Base-by-base conservation (phyloP, 163 green algal genomes). In the Scenedesmus sp. region DNA sequence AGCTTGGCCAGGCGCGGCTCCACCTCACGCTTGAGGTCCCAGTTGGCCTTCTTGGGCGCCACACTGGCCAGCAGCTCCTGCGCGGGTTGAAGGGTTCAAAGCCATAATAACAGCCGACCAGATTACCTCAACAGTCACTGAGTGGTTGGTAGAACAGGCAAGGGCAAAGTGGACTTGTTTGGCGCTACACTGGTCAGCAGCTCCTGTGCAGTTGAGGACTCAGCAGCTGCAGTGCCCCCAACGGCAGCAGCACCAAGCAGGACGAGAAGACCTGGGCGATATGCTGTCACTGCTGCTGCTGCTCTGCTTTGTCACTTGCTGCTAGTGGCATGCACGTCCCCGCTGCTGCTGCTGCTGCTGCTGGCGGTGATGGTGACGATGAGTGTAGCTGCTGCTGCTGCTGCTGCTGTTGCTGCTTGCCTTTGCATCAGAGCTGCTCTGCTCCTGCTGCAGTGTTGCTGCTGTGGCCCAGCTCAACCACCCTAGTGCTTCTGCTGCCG, bases 21-120 rank as follows among this genome's bases (percentile, higher is more conserved):
- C 59, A 99, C 95, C 86, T 98, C 96, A 3, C 97, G 91, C 80
- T 97, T 97, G 53, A 99, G 87, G 89, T 99, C 97, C 96, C 96
- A 98, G 86, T 99, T 98, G 37, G 96, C 93, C 89, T 98, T 98
- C 90, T 98, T 98, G 56, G 97, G 97, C 0, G 96, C 97, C 0
- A 98, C 95, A 83, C 96, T 97, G 1, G 97, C 89, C 59, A 98
- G 87, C 65, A 97, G 84, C 40, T 98, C 96, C 95, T 98, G 91
- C 73, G 88, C 3, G 13, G 42, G 33, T 5, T 2, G 12, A 22
- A 68, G 46, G 46, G 46, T 56, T n/a, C n/a, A n/a, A n/a, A n/a
- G n/a, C n/a, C 46, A 56, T 10, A 56, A 10, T 10, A 56, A 56
- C 46, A 56, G 46, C 7, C 7, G 46, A 10, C 10, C n/a, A n/a